A percentile compares a stretch with the other conserved stretches of the same genome.
phyloP scores from a whole-genome alignment of 768 basidiomycete species.

The Leccinum truebloodii region DNA sequence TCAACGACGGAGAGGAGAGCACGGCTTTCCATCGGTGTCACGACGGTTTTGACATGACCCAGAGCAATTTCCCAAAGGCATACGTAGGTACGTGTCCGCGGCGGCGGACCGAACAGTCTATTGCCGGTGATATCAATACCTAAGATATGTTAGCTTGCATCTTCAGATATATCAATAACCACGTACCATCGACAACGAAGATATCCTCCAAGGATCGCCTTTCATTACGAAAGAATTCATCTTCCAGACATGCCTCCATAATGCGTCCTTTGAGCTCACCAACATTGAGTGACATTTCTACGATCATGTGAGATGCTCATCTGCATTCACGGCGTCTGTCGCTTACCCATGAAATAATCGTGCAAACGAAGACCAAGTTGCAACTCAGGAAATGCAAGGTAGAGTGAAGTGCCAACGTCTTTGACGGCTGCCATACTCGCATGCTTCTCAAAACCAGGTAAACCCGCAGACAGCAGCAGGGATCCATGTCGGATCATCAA shows the following conservation, averaged over 20 bases:
- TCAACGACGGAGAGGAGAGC: slow-evolving; percentile 52
- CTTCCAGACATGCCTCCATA: slow-evolving; percentile 46
- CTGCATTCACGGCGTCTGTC: background rate
- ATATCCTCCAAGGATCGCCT: slow-evolving; percentile 30
- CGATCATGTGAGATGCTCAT: slow-evolving; percentile 11
- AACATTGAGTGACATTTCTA: slow-evolving; percentile 80
- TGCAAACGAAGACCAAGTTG: slow-evolving; percentile 78
- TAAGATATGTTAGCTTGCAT: slow-evolving; percentile 26
- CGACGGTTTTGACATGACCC: slow-evolving; percentile 57
- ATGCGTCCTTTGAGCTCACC: slow-evolving; percentile 58
- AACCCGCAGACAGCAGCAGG: slow-evolving; percentile 64
- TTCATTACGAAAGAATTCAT: slow-evolving; percentile 32
- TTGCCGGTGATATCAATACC: slow-evolving; percentile 81
- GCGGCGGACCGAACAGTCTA: slow-evolving; percentile 87
- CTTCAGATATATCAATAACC: background rate
- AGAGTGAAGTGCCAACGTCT: slow-evolving; percentile 54
- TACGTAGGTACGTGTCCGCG: slow-evolving; percentile 80
- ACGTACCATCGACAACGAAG: slow-evolving; percentile 53
- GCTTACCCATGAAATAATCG: slow-evolving; percentile 85
- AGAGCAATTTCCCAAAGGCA: slow-evolving; percentile 92
- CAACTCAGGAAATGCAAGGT: slow-evolving; percentile 63
- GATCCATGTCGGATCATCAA: slow-evolving; percentile 53
- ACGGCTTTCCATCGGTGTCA: slow-evolving; percentile 56
- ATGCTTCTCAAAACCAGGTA: slow-evolving; percentile 58
- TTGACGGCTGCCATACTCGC: slow-evolving; percentile 26